phyloP scores from a whole-genome alignment of 805 yeast genomes.

The Candida bentonensis region DNA sequence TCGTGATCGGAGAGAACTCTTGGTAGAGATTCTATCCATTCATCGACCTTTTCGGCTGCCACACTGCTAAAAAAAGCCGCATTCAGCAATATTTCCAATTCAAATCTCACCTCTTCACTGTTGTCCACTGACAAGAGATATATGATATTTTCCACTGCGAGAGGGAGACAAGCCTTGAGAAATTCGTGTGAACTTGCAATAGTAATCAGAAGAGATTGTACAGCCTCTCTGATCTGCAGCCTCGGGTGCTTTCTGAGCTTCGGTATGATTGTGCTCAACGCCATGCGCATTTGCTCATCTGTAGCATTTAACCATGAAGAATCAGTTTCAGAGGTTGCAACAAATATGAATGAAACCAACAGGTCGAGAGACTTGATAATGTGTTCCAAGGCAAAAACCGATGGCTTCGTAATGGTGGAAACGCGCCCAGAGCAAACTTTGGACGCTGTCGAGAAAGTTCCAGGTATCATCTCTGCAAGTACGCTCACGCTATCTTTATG shows the following conservation, averaged over 20 bases:
- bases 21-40: slow-evolving; percentile 18
- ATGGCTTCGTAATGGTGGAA: not conserved
- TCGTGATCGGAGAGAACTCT: slow-evolving; percentile 14
- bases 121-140: slow-evolving; percentile 12
- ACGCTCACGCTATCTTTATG: not conserved
- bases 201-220: slow-evolving; percentile 20
- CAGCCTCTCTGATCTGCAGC: slow-evolving; percentile 21
- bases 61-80: slow-evolving; percentile 2
- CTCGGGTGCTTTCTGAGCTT: slow-evolving; percentile 17
- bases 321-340: slow-evolving; percentile 11
- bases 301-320: slow-evolving; percentile 42
- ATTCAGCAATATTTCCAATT: slow-evolving; percentile 2
- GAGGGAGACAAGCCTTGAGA: slow-evolving; percentile 24
- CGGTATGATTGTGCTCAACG: slow-evolving; percentile 26
- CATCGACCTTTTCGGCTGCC: slow-evolving; percentile 9
- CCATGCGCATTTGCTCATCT: slow-evolving; percentile 32
- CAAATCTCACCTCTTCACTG: slow-evolving; percentile 5
- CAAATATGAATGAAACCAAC: slow-evolving; percentile 8
- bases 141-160: slow-evolving; percentile 24
- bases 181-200: slow-evolving; percentile 24
- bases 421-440: not conserved
- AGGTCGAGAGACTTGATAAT: slow-evolving; percentile 13
- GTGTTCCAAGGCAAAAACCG: slow-evolving; percentile 6
- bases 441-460: not conserved
- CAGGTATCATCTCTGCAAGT: not conserved